A percentile compares a stretch with the other conserved stretches of the same genome.
These are phyloP conservation scores for Dysphania ambrosioides DNA, from an alignment of 148 eudicot genomes.

Conservation along the genomic window DNA sequence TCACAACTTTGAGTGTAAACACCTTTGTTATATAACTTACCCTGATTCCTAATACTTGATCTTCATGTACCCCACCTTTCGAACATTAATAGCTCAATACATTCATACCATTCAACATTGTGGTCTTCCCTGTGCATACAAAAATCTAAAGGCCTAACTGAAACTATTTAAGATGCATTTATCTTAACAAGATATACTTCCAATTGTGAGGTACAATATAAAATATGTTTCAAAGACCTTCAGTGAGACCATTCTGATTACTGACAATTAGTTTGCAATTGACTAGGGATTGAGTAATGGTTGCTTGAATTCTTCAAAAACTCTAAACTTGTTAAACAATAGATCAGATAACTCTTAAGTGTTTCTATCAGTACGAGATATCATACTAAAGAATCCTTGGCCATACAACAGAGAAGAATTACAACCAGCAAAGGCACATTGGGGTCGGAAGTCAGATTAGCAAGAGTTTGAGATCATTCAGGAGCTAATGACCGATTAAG, in stretches of 20 bases:
- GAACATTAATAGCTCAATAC: conserved; percentile 7
- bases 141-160: not conserved
- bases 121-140: not conserved
- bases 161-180: not conserved
- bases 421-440: not conserved
- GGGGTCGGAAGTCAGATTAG: not conserved
- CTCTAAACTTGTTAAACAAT: not conserved
- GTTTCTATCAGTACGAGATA: not conserved
- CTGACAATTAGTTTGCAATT: not conserved
- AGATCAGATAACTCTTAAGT: not conserved
- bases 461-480: not conserved
- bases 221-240: conserved; percentile 7
- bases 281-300: not conserved
- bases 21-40: conserved; percentile 35
- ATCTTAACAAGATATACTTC: not conserved
- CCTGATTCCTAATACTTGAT: conserved; percentile 27
- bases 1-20: conserved; percentile 27
- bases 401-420: not conserved
- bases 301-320: not conserved
- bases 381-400: not conserved
- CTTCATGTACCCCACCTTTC: conserved; percentile 26
- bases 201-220: not conserved
- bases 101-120: not conserved
- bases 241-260: not conserved
- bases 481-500: not conserved